A percentile compares a stretch with the other conserved stretches of the same genome.
Conservation (phyloP, 2,329 filamentous ascomycete genomes). For the Coniella lustricola region DNA sequence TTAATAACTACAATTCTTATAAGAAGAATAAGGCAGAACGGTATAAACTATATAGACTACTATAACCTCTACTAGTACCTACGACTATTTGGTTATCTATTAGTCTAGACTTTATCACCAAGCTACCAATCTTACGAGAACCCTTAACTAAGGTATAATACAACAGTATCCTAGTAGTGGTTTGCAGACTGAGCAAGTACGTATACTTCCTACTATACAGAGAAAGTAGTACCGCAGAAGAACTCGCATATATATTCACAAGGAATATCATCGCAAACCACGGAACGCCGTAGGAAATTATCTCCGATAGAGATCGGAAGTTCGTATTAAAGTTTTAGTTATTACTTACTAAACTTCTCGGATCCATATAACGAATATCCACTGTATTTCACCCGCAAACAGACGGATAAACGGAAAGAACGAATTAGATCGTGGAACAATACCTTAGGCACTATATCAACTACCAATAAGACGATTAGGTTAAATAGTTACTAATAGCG, state of each 20-base stretch:
- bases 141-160: not conserved
- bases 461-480: slow-evolving; percentile 17
- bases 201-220: slow-evolving; percentile 9
- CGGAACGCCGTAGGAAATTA: slow-evolving; percentile 4
- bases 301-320: slow-evolving; percentile 13
- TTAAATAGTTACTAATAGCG: slow-evolving; percentile 10
- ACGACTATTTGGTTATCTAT: slow-evolving; percentile 6
- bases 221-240: not conserved
- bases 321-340: slow-evolving; percentile 16
- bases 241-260: slow-evolving; percentile 9
- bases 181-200: slow-evolving; percentile 13
- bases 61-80: slow-evolving; percentile 6
- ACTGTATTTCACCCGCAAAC: not conserved
- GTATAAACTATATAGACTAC: slow-evolving; percentile 10
- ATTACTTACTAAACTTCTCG: slow-evolving; percentile 1
- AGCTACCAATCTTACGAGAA: slow-evolving; percentile 9
- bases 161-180: slow-evolving; percentile 10
- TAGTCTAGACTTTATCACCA: slow-evolving; percentile 14
- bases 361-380: not conserved
- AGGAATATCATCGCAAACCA: not conserved
- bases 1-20: not conserved
- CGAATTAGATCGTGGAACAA: not conserved
- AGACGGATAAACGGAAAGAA: slow-evolving; percentile 13
- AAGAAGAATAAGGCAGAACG: not conserved
- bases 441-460: slow-evolving; percentile 13